A percentile compares a stretch with the other conserved stretches of the same genome.
phyloP scores from a whole-genome alignment of 768 basidiomycete species.

The Lactifluus pinguis region DNA sequence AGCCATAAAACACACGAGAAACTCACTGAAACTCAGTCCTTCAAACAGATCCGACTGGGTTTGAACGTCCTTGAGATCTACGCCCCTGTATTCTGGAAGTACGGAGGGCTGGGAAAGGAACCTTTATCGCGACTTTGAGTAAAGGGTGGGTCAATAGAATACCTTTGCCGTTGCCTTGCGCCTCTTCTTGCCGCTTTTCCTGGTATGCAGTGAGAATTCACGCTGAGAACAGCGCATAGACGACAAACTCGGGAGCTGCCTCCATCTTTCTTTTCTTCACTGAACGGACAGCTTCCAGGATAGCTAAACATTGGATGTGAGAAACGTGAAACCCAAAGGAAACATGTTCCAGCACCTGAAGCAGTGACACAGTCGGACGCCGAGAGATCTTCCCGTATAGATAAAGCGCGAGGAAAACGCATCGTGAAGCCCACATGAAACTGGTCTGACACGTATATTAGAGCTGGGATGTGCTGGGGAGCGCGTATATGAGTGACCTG shows the following conservation, averaged over 20 bases:
- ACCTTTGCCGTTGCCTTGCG: constrained; percentile 47
- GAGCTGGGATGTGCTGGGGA: not conserved
- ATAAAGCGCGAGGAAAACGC: constrained; percentile 84
- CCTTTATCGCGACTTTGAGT: not conserved
- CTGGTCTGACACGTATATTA: constrained; percentile 41
- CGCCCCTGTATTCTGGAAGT: constrained; percentile 59
- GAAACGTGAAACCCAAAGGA: not conserved
- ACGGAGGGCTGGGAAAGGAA: constrained; percentile 38
- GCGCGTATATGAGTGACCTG: constrained; percentile 38
- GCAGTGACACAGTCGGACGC: constrained; percentile 67
- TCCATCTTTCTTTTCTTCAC: constrained; percentile 74
- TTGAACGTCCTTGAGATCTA: constrained; percentile 49
- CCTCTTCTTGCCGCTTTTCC: constrained; percentile 38
- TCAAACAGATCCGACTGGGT: constrained; percentile 61
- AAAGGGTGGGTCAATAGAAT: not conserved
- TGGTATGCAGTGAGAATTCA: not conserved
- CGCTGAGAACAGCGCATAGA: not conserved
- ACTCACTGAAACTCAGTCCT: constrained; percentile 73
- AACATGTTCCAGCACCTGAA: constrained; percentile 36
- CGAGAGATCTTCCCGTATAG: constrained; percentile 70
- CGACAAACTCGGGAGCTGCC: constrained; percentile 39
- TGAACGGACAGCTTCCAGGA: constrained; percentile 50
- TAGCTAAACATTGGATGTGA: constrained; percentile 29
- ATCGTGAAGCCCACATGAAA: constrained; percentile 84
- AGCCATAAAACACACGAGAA: not conserved